Conservation (phyloP, 495 filamentous ascomycete genomes). For the Rusavskia elegans region DNA sequence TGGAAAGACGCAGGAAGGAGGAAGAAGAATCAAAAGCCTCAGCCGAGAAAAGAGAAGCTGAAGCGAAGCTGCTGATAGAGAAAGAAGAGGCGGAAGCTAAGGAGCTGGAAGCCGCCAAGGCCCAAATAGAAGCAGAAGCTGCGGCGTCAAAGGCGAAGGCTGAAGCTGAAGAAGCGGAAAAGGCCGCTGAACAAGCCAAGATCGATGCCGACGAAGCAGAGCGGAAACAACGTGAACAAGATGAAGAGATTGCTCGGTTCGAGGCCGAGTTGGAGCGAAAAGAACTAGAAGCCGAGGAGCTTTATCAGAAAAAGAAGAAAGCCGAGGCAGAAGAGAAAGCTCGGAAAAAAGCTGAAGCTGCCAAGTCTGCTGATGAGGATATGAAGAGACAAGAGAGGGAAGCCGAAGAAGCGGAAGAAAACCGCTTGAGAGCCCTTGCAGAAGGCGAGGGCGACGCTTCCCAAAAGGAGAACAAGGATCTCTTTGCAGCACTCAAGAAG, state of each 20-base stretch:
- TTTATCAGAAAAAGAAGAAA: slow-evolving; percentile 43
- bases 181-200: slow-evolving; percentile 17
- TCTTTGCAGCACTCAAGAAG: slow-evolving; percentile 44
- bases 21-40: slow-evolving; percentile 32
- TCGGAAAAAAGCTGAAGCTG: slow-evolving; percentile 39
- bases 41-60: slow-evolving; percentile 31
- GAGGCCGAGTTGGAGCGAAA: slow-evolving; percentile 40
- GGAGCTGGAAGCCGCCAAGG: slow-evolving; percentile 18
- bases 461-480: slow-evolving; percentile 26
- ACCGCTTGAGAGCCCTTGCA: slow-evolving; percentile 30
- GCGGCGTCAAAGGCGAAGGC: slow-evolving; percentile 29
- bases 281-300: slow-evolving; percentile 42
- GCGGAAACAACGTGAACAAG: slow-evolving; percentile 23
- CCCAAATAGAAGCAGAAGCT: slow-evolving; percentile 32
- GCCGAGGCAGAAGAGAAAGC: slow-evolving; percentile 45
- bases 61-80: slow-evolving; percentile 25
- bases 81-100: slow-evolving; percentile 25
- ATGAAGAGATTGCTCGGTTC: slow-evolving; percentile 34
- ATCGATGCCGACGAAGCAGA: slow-evolving; percentile 23
- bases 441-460: slow-evolving; percentile 23
- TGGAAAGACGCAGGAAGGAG: slow-evolving; percentile 32
- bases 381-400: slow-evolving; percentile 42
- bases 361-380: slow-evolving; percentile 30
- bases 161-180: slow-evolving; percentile 23
- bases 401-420: slow-evolving; percentile 40